phyloP scores from a whole-genome alignment of 225 moss, liverwort and hornwort species.

The Polytrichum commune region DNA sequence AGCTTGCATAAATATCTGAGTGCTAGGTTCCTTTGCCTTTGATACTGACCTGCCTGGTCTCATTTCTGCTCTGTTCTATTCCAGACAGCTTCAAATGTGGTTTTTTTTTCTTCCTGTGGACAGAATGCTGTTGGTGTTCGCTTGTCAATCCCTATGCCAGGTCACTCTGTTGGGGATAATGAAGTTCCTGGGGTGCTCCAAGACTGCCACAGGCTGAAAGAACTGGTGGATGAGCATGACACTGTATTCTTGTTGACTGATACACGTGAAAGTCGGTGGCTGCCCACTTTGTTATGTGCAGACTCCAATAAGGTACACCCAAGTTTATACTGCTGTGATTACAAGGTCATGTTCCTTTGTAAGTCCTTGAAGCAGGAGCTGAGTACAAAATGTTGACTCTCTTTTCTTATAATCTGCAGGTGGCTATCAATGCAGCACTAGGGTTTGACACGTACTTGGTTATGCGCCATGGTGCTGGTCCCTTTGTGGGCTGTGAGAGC shows the following conservation, averaged over 20 bases:
- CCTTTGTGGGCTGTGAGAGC: constrained; percentile 27
- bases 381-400: no score
- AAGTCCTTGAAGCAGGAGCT: no score
- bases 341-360: no score
- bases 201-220: constrained; percentile 63
- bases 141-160: constrained; percentile 97
- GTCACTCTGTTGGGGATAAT: constrained; percentile 62
- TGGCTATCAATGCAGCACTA: constrained; percentile 89
- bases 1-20: no score
- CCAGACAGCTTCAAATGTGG: background rate
- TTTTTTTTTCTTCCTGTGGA: background rate
- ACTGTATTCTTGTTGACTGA: constrained; percentile 87
- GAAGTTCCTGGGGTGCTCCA: constrained; percentile 68
- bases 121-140: constrained; percentile 76
- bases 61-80: background rate
- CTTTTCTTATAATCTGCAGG: constrained; percentile 45
- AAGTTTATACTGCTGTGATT: no score
- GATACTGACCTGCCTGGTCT: background rate
- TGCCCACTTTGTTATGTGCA: constrained; percentile 92
- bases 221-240: constrained; percentile 80
- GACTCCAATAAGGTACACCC: constrained; percentile 81
- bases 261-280: constrained; percentile 98
- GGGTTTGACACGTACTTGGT: constrained; percentile 96
- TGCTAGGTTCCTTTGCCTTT: background rate
- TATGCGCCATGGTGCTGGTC: constrained; percentile 96